Percentiles rank a stretch among this genome's conserved stretches.
Evolutionary conservation across 106 monocot species (phyloP).

Genomic region (Alisma plantagoaquatica): DNA sequence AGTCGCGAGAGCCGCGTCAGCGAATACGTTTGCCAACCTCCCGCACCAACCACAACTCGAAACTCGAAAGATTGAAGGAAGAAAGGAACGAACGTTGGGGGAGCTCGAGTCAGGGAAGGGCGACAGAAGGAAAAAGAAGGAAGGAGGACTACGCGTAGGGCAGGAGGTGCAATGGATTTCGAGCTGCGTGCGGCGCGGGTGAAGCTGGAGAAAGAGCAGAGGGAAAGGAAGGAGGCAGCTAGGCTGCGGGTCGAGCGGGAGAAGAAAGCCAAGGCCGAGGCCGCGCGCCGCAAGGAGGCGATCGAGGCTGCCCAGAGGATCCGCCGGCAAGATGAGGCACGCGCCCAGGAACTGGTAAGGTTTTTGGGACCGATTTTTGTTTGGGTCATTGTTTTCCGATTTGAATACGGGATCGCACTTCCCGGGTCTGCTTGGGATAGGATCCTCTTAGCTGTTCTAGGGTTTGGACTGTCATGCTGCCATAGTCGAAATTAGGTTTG

Average conservation of each 20-base stretch:
- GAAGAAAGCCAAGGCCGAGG: slow-evolving; percentile 73
- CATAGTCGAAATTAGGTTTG: too few species aligned
- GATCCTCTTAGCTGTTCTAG: too few species aligned
- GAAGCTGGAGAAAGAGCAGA: slow-evolving; percentile 92
- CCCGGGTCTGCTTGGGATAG: too few species aligned
- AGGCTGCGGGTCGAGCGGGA: slow-evolving; percentile 62
- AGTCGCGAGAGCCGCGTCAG: too few species aligned
- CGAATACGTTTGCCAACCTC: too few species aligned
- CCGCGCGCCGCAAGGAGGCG: slow-evolving; percentile 60
- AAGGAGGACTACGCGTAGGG: neutral
- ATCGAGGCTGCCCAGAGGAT: slow-evolving; percentile 53
- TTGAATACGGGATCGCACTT: too few species aligned
- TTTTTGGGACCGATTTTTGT: too few species aligned
- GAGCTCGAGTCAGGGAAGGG: neutral
- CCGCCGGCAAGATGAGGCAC: slow-evolving; percentile 48
- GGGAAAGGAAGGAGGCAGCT: slow-evolving; percentile 71
- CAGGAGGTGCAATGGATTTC: slow-evolving; percentile 56
- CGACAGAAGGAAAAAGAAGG: neutral
- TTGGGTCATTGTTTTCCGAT: too few species aligned
- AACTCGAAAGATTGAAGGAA: too few species aligned
- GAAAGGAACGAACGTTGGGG: too few species aligned
- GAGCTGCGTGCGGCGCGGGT: slow-evolving; percentile 62
- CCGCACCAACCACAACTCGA: too few species aligned
- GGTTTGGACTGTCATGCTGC: too few species aligned
- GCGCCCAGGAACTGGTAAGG: slow-evolving; percentile 35